Evolutionary conservation across 1,284 basidiomycete genomes (phyloP).

Genomic region (Ganoderma leucocontextum): DNA sequence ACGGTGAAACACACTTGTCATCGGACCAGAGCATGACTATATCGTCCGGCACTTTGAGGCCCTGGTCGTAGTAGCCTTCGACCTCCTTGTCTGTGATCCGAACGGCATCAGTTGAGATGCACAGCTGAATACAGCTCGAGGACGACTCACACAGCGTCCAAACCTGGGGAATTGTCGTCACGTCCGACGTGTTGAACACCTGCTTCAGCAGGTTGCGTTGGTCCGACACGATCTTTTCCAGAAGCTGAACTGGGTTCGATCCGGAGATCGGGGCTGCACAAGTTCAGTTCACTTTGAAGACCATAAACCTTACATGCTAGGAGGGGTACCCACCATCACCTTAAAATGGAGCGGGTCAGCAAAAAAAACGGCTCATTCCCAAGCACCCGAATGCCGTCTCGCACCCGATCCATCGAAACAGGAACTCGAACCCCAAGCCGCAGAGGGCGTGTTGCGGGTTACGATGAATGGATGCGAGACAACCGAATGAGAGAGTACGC

Average conservation of each 20-base stretch:
- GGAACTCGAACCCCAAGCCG: too few relatives aligned
- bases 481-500: neutral
- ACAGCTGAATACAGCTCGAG: neutral
- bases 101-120: neutral
- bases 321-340: conserved; percentile 47
- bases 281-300: neutral
- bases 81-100: conserved; percentile 63
- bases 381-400: neutral
- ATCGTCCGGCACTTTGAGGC: conserved; percentile 62
- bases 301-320: neutral
- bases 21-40: conserved; percentile 68
- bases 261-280: conserved; percentile 58
- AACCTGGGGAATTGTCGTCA: conserved; percentile 65
- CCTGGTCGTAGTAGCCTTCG: conserved; percentile 71
- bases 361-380: neutral
- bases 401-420: too few relatives aligned
- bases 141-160: conserved; percentile 65
- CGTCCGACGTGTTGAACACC: conserved; percentile 58
- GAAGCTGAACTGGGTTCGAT: conserved; percentile 52
- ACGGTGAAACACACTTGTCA: conserved; percentile 55
- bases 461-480: too few relatives aligned
- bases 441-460: too few relatives aligned
- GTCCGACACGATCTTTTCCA: conserved; percentile 64
- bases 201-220: conserved; percentile 68
- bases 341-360: conserved; percentile 31